A percentile compares a stretch with the other conserved stretches of the same genome.
Conservation (phyloP, 176 grass and related monocot genomes). For the Thinopyrum elongatum region DNA sequence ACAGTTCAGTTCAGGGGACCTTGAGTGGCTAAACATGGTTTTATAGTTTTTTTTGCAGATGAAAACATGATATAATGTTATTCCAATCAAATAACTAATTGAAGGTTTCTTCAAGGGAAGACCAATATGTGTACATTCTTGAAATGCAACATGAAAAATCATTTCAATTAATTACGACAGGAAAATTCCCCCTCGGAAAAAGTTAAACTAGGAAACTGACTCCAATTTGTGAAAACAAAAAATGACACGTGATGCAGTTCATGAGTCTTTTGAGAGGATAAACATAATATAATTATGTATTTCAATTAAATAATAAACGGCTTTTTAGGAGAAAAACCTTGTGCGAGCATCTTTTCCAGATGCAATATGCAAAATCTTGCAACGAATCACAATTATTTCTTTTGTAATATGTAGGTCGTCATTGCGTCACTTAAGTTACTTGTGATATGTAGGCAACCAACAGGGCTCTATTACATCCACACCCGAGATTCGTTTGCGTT, state of each 20-base stretch:
- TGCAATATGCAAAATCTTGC: too few species aligned
- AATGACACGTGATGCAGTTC: not conserved
- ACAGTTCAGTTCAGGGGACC: not conserved
- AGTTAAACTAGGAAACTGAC: not conserved
- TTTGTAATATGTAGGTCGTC: not conserved
- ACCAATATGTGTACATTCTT: not conserved
- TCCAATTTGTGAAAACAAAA: not conserved
- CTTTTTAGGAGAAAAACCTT: not conserved
- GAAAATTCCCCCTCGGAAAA: too few species aligned
- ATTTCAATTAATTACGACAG: not conserved
- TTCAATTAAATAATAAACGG: not conserved
- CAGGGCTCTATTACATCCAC: not conserved
- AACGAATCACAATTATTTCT: not conserved
- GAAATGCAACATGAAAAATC: not conserved
- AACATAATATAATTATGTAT: not conserved
- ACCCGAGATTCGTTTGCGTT: slow-evolving; percentile 1
- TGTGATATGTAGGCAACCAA: not conserved
- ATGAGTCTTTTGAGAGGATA: not conserved
- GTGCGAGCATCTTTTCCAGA: too few species aligned
- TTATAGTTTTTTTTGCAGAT: too few species aligned
- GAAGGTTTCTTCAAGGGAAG: not conserved
- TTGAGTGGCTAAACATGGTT: slow-evolving; percentile 11
- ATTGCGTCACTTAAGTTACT: not conserved
- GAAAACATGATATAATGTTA: not conserved
- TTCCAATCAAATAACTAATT: not conserved